Base-by-base conservation (phyloP, 768 basidiomycete genomes). In the Lactifluus piperatus region DNA sequence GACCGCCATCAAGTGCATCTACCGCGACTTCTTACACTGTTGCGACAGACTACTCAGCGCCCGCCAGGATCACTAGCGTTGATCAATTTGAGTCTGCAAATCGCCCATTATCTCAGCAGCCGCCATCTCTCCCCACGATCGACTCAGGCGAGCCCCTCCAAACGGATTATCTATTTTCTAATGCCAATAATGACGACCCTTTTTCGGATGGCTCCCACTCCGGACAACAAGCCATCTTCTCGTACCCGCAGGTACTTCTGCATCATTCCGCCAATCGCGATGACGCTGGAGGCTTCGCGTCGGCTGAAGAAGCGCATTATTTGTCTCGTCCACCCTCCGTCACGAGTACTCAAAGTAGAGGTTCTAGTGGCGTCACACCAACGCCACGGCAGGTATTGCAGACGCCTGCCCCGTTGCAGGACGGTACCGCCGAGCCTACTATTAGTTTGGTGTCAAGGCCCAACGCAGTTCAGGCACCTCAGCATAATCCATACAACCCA, bases 141-240 rank as follows among this genome's bases (percentile, higher is more conserved):
- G 66, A 68, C 54, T 71, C 71, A 18, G 71, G 71, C 27, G 69
- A 71, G 54, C 68, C 70, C 4, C 54, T 72, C 18, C 51, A 66
- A 18, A 69, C 66, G 68, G 65, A 67, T 8, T 61, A 54, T 45
- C 9, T 58, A n/a, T n/a, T n/a, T n/a, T n/a, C n/a, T 7, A 22
- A 8, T 26, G 27, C 16, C 9, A 62, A 64, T 16, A 58, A 67
- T 6, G 64, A 68, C 0, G 70, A 73, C 37, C 71, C 71, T 0
- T 73, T 72, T 56, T 54, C 66, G 8, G 72, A 72, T 24, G 54
- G 59, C 55, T 58, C 62, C 10, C 52, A 52, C 1, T 46, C 58
- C 22, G 22, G 41, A 29, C 43, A 34, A 7, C 60, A 51, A 43
- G 32, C 56, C 4, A 44, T 36, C 18, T 43, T 29, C 0, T 51